Base-by-base conservation (phyloP, 371 early-diverging fungal genomes). In the Rhizopus stolonifer region DNA sequence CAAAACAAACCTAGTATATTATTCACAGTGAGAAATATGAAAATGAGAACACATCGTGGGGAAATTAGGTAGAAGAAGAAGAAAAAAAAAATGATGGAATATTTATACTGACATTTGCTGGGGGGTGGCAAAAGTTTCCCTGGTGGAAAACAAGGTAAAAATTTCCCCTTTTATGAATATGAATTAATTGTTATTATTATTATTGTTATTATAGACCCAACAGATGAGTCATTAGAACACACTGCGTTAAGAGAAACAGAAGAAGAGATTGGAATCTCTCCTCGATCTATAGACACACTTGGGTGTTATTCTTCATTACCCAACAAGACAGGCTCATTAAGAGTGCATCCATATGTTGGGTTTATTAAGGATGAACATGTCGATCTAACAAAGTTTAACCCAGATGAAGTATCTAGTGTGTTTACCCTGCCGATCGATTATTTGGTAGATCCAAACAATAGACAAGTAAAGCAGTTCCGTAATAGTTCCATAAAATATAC, bases 201-300 rank as follows among this genome's bases (percentile, higher is more conserved):
- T 29, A 29, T 10, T 23, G 14, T 36, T 0, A 7, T n/a, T 36
- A 8, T 23, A 72, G 89, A 90, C 58, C 58, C 64, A 0, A 34
- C 60, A 15, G 94, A 91, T 59, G 19, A 49, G 4, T 74, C 79
- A 21, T 56, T 80, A 7, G 70, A 79, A 46, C 68, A 55, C 10
- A 88, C 96, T 1, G 93, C 93, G 4, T 54, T 94, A 34, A 77
- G 96, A 22, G 96, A 94, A 58, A 89, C 93, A 9, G 39, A 65
- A 14, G 95, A 96, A 65, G 96, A 96, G 60, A 74, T 94, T n/a
- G 86, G 82, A 0, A 69, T 93, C 7, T 45, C 56, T 0, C 53
- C 79, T 0, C 52, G 52, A 0, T 45, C 65, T 4, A 73, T 94
- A 0, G 75, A 79, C 13, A 57, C 92, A 7, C 61, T 95, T 8